Base-by-base conservation (phyloP, 2,329 filamentous ascomycete species). In the Ophiostoma australiae region DNA sequence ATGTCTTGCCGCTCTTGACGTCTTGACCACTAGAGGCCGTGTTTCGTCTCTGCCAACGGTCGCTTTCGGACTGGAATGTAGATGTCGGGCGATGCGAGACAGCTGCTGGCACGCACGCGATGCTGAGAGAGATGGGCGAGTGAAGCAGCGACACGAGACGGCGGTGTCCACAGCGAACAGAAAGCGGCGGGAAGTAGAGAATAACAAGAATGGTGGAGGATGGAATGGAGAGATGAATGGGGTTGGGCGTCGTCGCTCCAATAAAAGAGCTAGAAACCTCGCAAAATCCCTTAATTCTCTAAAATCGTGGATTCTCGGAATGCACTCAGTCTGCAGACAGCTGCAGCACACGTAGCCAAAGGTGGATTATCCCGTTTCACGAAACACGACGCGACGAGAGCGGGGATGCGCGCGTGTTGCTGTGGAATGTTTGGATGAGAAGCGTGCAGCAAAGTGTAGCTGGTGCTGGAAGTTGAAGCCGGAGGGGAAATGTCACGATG, bases 31-130 rank as follows among this genome's bases (percentile, higher is more conserved):
- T 48, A 48, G 44, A 48, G 44, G 44, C 17, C 20, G n/a, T 35
- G 27, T 35, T 33, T 63, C 58, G 58, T 63, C 58, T 63, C 15
- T 63, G 10, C 7, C n/a, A 67, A 67, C 66, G 66, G 66, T 48
- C 39, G 66, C 23, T 68, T 68, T 68, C 67, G 27, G 44, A 10
- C 44, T 68, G 67, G 67, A 68, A 68, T 68, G 67, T 23, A 68
- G 66, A 44, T 48, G n/a, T 37, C 35, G 63, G 17, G 35, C 35
- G 20, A 39, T 23, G 20, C 33, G 63, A 66, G 63, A 66, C 35
- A 66, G 35, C 8, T 39, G 11, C 33, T 66, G 63, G 63, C 63
- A 66, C 63, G 63, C 35, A 23, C 31, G 35, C 35, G 35, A 37
- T 48, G 44, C 44, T 48, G 17, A 48, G 17, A 17, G 5, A 65